Evolutionary conservation across 257 asterid species (phyloP).

Genomic region (Penstemon barbatus): DNA sequence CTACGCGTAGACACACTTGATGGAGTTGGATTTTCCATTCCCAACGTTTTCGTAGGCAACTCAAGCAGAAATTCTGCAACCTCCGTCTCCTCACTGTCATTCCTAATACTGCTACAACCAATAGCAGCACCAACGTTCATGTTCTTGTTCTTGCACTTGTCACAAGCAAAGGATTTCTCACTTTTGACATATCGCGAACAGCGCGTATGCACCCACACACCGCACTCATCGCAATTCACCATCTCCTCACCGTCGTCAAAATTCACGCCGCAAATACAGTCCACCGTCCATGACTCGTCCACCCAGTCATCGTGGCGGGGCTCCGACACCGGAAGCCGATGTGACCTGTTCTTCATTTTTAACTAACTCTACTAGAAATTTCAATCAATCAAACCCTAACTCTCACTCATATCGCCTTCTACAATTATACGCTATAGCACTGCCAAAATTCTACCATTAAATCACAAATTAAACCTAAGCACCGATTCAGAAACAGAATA

Average conservation of each 20-base stretch:
- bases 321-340: conserved; percentile 64
- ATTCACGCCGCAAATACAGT: conserved; percentile 92
- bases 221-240: conserved; percentile 98
- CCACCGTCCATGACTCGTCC: conserved; percentile 97
- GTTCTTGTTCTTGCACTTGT: conserved; percentile 79
- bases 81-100: conserved; percentile 90
- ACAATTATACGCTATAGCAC: not conserved
- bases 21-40: conserved; percentile 62
- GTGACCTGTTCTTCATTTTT: conserved; percentile 85
- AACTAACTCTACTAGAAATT: conserved; percentile 29
- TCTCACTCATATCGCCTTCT: conserved; percentile 29
- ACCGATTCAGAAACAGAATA: conserved; percentile 11
- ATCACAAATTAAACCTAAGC: conserved; percentile 20
- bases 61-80: conserved; percentile 88
- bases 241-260: conserved; percentile 97
- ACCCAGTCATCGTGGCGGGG: conserved; percentile 85
- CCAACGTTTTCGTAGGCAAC: conserved; percentile 83
- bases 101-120: conserved; percentile 36
- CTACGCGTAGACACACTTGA: conserved; percentile 39
- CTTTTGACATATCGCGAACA: conserved; percentile 85
- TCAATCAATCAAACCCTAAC: conserved; percentile 43
- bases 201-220: conserved; percentile 99
- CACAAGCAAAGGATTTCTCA: conserved; percentile 79
- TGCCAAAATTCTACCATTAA: not conserved
- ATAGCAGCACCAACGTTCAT: conserved; percentile 26